Evolutionary conservation across 75 land plant species (phyloP), one percentile per base, ranked within the genome.

Genomic region (Sequoiadendron giganteum): DNA sequence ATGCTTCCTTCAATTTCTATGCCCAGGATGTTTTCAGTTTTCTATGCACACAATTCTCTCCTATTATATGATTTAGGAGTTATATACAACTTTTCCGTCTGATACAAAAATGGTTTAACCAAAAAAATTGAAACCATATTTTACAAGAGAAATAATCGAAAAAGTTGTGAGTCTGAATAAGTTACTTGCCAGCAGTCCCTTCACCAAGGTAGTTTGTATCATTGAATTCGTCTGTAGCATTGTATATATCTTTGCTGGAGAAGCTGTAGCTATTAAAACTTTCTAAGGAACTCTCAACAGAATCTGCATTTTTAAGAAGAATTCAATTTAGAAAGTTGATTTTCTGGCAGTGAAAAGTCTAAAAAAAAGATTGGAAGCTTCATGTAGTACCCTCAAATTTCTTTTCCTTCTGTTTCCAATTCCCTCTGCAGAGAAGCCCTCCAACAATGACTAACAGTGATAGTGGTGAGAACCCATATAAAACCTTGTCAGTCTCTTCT

Each of bases 151-250:
- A 87, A 87, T n/a, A 42, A 73, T 47, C 30, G 52, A 45, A 32
- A 1, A 39, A 25, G 48, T 13, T 28, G 72, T 14, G 45, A 21
- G 54, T 10, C 47, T 47, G 55, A 88, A 54, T 79, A 83, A 39
- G 42, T 5, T 43, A 54, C 68, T 86, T 49, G 90, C 95, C 95
- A 25, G 95, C 93, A 80, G 89, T 89, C 40, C 95, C 95, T 82
- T 89, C 89, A 19, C 95, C 95, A 58, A 94, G 90, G 85, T 78
- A 92, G 85, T 92, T 92, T 40, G 58, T 38, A 40, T 72, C 77
- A 86, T 84, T 90, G 15, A 94, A 92, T 90, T 89, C 89, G 72
- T 89, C 83, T 78, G 93, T 92, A 48, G 95, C 93, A 42, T 80
- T 84, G 80, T 87, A 79, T 5, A 94, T 83, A 42, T 94, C 95